Evolutionary conservation across 148 eudicot species (phyloP), one percentile per base, ranked within the genome.

Genomic region (Cornus suecica): DNA sequence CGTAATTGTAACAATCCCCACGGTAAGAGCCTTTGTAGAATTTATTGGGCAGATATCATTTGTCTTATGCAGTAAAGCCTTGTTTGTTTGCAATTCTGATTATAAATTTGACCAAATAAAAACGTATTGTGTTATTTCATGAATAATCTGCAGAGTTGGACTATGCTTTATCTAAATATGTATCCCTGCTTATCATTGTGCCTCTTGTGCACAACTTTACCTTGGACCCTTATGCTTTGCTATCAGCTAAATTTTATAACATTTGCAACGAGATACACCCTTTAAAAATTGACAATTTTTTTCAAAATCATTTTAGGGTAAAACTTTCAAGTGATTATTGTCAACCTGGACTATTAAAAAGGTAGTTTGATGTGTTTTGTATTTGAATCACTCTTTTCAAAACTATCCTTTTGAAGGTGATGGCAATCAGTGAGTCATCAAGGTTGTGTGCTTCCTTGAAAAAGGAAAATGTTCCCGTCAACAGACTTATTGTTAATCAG

Each of bases 1-100:
- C 77, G 92, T 95, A 80, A 92, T 95, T 62, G 99, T 95, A 60
- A 95, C 99, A 20, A 95, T 95, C 69, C 99, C 99, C 64, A 92
- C 97, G 92, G 97, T 94, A 92, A 80, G 62, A 14, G 11, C 71
- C 69, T 32, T 29, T 62, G n/a, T 20, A 58, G 23, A 56, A 23
- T 26, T 16, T 60, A 56, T 41, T 23, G 26, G 4, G 20, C 61
- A 66, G 11, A 61, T 16, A 69, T 68, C n/a, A 0, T 68, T 60
- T 41, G 24, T 26, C 32, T 10, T 69, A 22, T 42, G n/a, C 30
- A 68, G 9, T 42, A 37, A 23, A n/a, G 41, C 15, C 30, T 52
- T 25, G 29, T 52, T 25, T 24, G 66, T 72, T 63, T 25, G 22
- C 37, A 13, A 25, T 63, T 62, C 58, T 20, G 11, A 24, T 23